Evolutionary conservation across 345 rosid species (phyloP).

Genomic region (Corchorus capsularis): DNA sequence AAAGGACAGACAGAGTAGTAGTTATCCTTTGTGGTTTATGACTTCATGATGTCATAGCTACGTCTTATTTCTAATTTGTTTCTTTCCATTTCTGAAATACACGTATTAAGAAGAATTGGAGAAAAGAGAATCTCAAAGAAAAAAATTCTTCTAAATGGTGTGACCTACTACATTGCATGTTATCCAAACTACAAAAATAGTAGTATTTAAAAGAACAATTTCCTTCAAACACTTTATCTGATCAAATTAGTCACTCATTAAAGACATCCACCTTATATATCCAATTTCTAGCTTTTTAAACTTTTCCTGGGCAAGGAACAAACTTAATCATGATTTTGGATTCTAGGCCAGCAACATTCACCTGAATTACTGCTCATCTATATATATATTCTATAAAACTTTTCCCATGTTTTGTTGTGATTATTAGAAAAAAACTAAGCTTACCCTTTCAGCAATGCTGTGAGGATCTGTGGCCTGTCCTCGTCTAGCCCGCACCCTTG

Average conservation of each 20-base stretch:
- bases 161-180: neutral
- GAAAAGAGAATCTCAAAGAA: neutral
- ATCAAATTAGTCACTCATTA: neutral
- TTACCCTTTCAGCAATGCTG: conserved; percentile 98
- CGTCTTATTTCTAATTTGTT: neutral
- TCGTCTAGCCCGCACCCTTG: conserved; percentile 96
- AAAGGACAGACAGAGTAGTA: neutral
- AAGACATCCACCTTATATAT: neutral
- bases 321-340: conserved; percentile 2
- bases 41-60: neutral
- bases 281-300: neutral
- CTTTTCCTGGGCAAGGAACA: neutral
- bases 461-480: conserved; percentile 99
- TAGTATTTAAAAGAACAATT: neutral
- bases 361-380: neutral
- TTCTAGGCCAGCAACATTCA: conserved; percentile 5
- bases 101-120: neutral
- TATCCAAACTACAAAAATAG: neutral
- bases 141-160: neutral
- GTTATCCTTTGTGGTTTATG: neutral
- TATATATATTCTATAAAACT: neutral
- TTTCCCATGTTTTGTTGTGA: neutral
- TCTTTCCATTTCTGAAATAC: neutral
- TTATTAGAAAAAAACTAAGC: neutral
- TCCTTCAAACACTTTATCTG: neutral